Conservation (phyloP, 805 yeast species). For the Yarrowia sp. region DNA sequence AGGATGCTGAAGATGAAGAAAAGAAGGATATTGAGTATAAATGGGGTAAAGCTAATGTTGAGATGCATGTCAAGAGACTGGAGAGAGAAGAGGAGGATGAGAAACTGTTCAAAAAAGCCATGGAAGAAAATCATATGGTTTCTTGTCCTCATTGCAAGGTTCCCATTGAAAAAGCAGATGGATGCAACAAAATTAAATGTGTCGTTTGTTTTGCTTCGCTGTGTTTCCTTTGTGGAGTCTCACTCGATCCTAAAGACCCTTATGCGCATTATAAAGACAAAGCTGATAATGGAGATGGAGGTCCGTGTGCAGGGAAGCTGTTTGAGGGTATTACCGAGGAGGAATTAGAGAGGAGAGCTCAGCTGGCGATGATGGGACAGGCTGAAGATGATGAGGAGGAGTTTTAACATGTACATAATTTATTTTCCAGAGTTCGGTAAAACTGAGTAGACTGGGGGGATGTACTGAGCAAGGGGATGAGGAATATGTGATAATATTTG, state of each 20-base stretch:
- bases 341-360: background rate
- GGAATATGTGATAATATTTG: too few relatives aligned
- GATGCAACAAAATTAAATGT: constrained; percentile 23
- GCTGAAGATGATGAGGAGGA: background rate
- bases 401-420: background rate
- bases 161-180: background rate
- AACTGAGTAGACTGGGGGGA: too few relatives aligned
- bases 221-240: background rate
- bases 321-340: constrained; percentile 16
- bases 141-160: background rate
- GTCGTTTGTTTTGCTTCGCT: background rate
- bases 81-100: background rate
- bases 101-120: background rate
- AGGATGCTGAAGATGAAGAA: constrained; percentile 9
- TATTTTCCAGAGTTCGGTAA: too few relatives aligned
- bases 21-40: background rate
- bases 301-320: background rate
- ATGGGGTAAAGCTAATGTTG: constrained; percentile 14
- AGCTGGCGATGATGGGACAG: background rate
- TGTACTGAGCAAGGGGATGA: too few relatives aligned
- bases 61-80: background rate
- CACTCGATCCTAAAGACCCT: background rate
- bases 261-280: constrained; percentile 2
- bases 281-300: background rate
- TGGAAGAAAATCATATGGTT: background rate